Conservation (phyloP, 1,139 yeast species). For the Saccharomyces hybrid region DNA sequence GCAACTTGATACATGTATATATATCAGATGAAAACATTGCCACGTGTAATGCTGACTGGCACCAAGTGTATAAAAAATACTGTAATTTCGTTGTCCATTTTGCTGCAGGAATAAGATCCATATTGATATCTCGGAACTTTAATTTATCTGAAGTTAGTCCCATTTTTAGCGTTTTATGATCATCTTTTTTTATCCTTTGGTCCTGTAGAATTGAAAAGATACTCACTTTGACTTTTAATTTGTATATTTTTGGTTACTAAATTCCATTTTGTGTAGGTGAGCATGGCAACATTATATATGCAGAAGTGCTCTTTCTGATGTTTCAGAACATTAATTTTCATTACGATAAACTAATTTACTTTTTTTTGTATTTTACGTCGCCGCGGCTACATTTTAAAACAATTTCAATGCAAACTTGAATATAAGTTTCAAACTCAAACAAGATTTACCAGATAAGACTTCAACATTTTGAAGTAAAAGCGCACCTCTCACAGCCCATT, state of each 20-base stretch:
- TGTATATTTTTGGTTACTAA: not conserved
- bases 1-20: constrained; percentile 68
- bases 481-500: not conserved
- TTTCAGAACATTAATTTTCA: not conserved
- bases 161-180: not conserved
- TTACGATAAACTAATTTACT: not conserved
- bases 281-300: not conserved
- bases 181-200: not conserved
- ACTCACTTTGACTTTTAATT: not conserved
- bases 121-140: constrained; percentile 11
- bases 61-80: constrained; percentile 44
- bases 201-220: not conserved
- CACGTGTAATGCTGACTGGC: constrained; percentile 46
- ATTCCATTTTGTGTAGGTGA: not conserved
- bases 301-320: not conserved
- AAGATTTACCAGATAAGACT: not conserved
- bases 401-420: not conserved
- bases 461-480: not conserved
- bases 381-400: constrained; percentile 1
- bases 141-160: constrained; percentile 30
- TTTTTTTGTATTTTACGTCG: constrained; percentile 1
- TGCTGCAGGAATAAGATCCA: constrained; percentile 43
- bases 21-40: constrained; percentile 65
- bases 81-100: constrained; percentile 45
- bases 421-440: not conserved